Percentiles rank a stretch among this genome's conserved stretches.
Conservation (phyloP, 2,329 filamentous ascomycete species). For the Fonsecaea pedrosoi region DNA sequence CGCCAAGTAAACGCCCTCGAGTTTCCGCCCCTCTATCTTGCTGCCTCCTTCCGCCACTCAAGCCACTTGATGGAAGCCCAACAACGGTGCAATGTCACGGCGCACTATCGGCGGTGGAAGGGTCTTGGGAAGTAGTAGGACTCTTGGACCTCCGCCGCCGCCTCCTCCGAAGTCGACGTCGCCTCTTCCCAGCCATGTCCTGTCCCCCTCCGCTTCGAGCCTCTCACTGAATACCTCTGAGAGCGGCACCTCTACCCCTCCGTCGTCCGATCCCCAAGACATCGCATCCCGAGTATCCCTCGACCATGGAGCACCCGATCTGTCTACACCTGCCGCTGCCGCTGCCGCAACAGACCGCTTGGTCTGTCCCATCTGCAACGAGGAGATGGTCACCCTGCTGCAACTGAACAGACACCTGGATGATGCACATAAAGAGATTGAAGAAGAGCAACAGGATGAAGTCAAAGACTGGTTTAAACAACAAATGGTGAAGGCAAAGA, state of each 20-base stretch:
- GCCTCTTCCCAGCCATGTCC: slow-evolving; percentile 52
- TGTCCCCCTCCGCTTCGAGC: slow-evolving; percentile 73
- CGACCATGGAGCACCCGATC: slow-evolving; percentile 62
- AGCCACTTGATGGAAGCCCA: slow-evolving; percentile 40
- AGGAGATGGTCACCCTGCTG: slow-evolving; percentile 96
- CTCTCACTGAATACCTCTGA: slow-evolving; percentile 66
- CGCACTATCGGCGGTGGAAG: slow-evolving; percentile 91
- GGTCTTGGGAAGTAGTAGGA: slow-evolving; percentile 84
- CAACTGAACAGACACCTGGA: slow-evolving; percentile 92
- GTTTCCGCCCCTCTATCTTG: slow-evolving; percentile 14
- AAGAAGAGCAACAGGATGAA: slow-evolving; percentile 87
- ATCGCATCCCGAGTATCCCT: slow-evolving; percentile 81
- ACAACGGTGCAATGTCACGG: slow-evolving; percentile 69
- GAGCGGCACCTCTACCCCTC: slow-evolving; percentile 70
- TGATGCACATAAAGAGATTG: slow-evolving; percentile 86
- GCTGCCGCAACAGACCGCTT: slow-evolving; percentile 70
- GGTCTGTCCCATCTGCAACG: slow-evolving; percentile 95
- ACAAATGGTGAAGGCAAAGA: slow-evolving; percentile 90
- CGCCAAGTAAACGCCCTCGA: slow-evolving; percentile 10
- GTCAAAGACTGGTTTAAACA: slow-evolving; percentile 97
- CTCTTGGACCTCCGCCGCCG: slow-evolving; percentile 69
- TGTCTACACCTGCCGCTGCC: slow-evolving; percentile 57
- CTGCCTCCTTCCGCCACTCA: slow-evolving; percentile 1
- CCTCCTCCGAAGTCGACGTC: slow-evolving; percentile 51
- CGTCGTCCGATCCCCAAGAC: slow-evolving; percentile 76